phyloP scores from a whole-genome alignment of 2,329 filamentous ascomycete species.

The Hypoxylon sp. region DNA sequence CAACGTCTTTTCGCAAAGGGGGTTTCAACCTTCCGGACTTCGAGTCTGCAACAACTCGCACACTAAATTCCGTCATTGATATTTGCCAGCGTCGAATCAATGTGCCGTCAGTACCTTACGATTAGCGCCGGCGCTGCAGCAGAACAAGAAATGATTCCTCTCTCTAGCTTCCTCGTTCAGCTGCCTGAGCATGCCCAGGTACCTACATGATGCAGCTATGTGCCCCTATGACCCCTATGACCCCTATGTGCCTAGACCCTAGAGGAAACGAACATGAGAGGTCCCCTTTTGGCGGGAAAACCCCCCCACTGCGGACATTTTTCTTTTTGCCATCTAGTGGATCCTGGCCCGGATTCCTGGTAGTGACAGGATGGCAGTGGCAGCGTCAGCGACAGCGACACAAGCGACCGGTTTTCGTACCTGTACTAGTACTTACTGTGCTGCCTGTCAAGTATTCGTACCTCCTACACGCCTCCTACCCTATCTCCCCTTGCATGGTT shows the following conservation, averaged over 20 bases:
- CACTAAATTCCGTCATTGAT: slow-evolving; percentile 1
- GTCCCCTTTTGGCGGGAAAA: slow-evolving; percentile 11
- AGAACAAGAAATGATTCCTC: slow-evolving; percentile 12
- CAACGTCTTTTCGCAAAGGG: neutral
- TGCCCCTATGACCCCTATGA: neutral
- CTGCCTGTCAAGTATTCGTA: slow-evolving; percentile 1
- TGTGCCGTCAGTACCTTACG: neutral
- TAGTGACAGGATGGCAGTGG: slow-evolving; percentile 12
- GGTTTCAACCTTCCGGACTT: neutral
- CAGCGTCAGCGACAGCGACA: neutral
- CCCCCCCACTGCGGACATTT: slow-evolving; percentile 27
- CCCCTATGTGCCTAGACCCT: too few species aligned
- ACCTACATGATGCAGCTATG: neutral
- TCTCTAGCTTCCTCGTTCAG: slow-evolving; percentile 22
- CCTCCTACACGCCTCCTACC: neutral
- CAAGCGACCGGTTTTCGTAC: neutral
- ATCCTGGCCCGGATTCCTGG: slow-evolving; percentile 31
- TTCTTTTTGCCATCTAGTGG: slow-evolving; percentile 31
- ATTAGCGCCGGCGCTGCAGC: slow-evolving; percentile 19
- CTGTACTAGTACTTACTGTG: slow-evolving; percentile 14
- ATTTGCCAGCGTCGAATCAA: neutral
- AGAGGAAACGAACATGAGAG: neutral
- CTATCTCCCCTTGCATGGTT: slow-evolving; percentile 19
- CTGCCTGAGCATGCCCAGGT: slow-evolving; percentile 5
- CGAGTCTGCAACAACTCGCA: slow-evolving; percentile 15